Conservation (phyloP, 352 stramenopile species). For the Phytopythium litorale region DNA sequence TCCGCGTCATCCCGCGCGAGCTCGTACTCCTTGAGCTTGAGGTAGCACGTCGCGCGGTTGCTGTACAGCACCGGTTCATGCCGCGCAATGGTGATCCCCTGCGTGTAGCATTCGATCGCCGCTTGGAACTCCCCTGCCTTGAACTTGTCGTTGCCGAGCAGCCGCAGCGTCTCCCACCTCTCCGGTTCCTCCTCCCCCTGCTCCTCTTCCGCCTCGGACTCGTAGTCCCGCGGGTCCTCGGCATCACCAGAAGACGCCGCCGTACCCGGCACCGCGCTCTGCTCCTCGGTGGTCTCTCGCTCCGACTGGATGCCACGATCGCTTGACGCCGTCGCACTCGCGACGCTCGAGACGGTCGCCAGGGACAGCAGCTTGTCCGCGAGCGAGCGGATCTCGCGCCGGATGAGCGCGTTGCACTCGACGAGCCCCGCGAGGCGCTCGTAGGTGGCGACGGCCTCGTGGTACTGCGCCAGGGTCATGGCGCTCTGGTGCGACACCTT, state of each 20-base stretch:
- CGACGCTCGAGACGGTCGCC: slow-evolving; percentile 5
- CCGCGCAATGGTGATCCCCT: slow-evolving; percentile 19
- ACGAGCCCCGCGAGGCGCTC: slow-evolving; percentile 30
- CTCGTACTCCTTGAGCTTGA: slow-evolving; percentile 24
- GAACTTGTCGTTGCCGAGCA: slow-evolving; percentile 30
- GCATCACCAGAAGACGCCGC: not conserved
- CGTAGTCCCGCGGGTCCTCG: not conserved
- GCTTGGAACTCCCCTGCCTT: slow-evolving; percentile 27
- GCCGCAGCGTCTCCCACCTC: slow-evolving; percentile 27
- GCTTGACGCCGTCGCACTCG: not conserved
- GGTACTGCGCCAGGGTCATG: slow-evolving; percentile 24
- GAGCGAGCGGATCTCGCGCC: slow-evolving; percentile 25
- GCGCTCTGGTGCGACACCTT: slow-evolving; percentile 33
- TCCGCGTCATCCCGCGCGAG: slow-evolving; percentile 27
- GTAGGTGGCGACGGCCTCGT: slow-evolving; percentile 28
- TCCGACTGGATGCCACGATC: not conserved
- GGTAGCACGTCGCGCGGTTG: slow-evolving; percentile 32
- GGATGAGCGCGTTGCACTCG: slow-evolving; percentile 21
- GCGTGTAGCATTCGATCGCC: slow-evolving; percentile 26
- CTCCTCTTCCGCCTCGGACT: not conserved
- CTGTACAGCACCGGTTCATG: slow-evolving; percentile 27
- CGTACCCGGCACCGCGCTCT: no score
- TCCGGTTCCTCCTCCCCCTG: slow-evolving; percentile 11
- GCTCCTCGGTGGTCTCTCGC: not conserved
- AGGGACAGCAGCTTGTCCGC: slow-evolving; percentile 27